A percentile compares a stretch with the other conserved stretches of the same genome.
Evolutionary conservation across 495 filamentous ascomycete species (phyloP).

Genomic region (Lophiostoma macrostomum): DNA sequence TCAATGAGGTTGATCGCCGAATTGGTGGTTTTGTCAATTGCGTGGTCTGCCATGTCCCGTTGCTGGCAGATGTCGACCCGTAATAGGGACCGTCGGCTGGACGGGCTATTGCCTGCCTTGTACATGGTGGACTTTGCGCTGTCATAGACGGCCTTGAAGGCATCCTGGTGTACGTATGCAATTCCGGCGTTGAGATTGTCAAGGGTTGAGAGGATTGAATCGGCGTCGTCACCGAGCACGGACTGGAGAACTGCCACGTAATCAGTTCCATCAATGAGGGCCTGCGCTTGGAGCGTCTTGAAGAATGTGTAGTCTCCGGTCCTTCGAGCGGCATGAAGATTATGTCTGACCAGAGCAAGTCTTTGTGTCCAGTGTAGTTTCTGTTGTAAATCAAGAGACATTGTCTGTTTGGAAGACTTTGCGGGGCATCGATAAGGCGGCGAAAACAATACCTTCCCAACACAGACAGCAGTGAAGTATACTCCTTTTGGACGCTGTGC

Average conservation of each 20-base stretch:
- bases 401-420: constrained; percentile 4
- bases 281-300: constrained; percentile 39
- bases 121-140: constrained; percentile 34
- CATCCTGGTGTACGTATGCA: constrained; percentile 41
- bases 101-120: constrained; percentile 21
- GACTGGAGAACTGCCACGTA: constrained; percentile 38
- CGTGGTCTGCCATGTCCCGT: constrained; percentile 37
- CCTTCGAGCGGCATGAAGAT: constrained; percentile 40
- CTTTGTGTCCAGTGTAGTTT: constrained; percentile 42
- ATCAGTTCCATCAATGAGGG: constrained; percentile 38
- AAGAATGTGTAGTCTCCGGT: constrained; percentile 43
- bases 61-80: constrained; percentile 41
- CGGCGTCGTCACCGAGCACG: constrained; percentile 36
- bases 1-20: constrained; percentile 38
- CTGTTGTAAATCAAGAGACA: constrained; percentile 13
- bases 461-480: no score
- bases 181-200: constrained; percentile 43
- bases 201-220: constrained; percentile 36
- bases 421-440: neutral
- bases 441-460: neutral
- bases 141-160: constrained; percentile 43
- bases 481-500: no score
- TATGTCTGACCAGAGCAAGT: constrained; percentile 39
- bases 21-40: constrained; percentile 41
- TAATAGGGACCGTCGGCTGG: constrained; percentile 10